Conservation (phyloP, 371 early-diverging fungal species). For the Funneliformis caledonium region DNA sequence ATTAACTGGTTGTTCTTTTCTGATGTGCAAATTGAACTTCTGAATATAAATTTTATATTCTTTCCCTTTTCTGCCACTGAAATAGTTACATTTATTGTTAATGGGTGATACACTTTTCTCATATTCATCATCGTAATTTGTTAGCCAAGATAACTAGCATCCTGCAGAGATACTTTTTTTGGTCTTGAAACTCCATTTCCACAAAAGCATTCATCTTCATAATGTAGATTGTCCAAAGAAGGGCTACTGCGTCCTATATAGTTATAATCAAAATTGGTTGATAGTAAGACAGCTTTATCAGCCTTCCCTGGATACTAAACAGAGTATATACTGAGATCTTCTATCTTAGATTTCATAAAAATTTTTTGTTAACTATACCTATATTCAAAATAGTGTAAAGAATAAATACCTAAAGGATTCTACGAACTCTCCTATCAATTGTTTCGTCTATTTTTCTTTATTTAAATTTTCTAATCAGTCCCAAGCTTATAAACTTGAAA, state of each 20-base stretch:
- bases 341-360: too few relatives aligned
- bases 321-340: background rate
- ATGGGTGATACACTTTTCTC: conserved; percentile 20
- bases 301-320: background rate
- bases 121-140: conserved; percentile 34
- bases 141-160: conserved; percentile 28
- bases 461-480: conserved; percentile 34
- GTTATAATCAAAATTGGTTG: conserved; percentile 31
- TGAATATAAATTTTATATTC: conserved; percentile 1
- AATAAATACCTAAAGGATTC: conserved; percentile 36
- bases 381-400: conserved; percentile 33
- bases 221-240: conserved; percentile 33
- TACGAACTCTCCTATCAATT: conserved; percentile 35
- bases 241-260: conserved; percentile 19
- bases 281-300: conserved; percentile 11
- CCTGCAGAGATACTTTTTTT: conserved; percentile 33
- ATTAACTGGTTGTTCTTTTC: conserved; percentile 8
- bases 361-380: conserved; percentile 35
- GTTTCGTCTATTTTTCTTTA: conserved; percentile 28
- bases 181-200: conserved; percentile 34
- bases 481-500: conserved; percentile 34
- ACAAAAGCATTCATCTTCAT: conserved; percentile 8
- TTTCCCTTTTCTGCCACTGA: conserved; percentile 6
- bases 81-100: conserved; percentile 20
- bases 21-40: background rate